These are phyloP conservation scores for Parsonsia alboflavescens DNA, from an alignment of 257 asterid species.

Conservation along the genomic window DNA sequence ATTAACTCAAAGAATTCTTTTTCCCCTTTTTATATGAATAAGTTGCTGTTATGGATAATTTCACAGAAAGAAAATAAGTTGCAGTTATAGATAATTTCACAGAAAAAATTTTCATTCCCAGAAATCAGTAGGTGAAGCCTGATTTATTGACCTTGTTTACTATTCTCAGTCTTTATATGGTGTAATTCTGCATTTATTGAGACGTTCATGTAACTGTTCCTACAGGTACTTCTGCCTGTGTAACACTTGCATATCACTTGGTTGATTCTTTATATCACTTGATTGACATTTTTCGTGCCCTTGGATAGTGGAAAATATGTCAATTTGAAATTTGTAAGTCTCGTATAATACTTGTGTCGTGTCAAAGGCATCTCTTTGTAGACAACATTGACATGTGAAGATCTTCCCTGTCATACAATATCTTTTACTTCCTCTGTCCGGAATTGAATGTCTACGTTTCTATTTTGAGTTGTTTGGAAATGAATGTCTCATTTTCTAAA, in stretches of 20 bases:
- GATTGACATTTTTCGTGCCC: not conserved
- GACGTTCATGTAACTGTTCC: not conserved
- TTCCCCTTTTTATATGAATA: not conserved
- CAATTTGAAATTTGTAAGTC: not conserved
- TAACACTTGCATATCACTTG: not conserved
- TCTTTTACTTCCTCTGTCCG: no score
- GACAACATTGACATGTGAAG: not conserved
- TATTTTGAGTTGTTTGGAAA: no score
- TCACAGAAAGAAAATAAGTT: no score
- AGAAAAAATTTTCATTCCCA: no score
- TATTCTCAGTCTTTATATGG: not conserved
- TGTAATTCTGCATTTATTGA: not conserved
- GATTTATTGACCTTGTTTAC: not conserved
- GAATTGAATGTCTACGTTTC: no score
- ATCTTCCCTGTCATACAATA: not conserved
- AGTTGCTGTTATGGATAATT: not conserved
- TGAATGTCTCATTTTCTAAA: no score
- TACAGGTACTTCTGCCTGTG: not conserved
- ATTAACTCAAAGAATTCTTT: not conserved
- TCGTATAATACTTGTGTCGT: not conserved
- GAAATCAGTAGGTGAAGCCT: not conserved
- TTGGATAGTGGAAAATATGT: not conserved
- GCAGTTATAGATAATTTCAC: not conserved
- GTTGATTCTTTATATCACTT: not conserved
- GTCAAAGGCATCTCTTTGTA: not conserved